A percentile compares a stretch with the other conserved stretches of the same genome.
phyloP scores from a whole-genome alignment of 768 basidiomycete genomes.

The Termitomyces sp. region DNA sequence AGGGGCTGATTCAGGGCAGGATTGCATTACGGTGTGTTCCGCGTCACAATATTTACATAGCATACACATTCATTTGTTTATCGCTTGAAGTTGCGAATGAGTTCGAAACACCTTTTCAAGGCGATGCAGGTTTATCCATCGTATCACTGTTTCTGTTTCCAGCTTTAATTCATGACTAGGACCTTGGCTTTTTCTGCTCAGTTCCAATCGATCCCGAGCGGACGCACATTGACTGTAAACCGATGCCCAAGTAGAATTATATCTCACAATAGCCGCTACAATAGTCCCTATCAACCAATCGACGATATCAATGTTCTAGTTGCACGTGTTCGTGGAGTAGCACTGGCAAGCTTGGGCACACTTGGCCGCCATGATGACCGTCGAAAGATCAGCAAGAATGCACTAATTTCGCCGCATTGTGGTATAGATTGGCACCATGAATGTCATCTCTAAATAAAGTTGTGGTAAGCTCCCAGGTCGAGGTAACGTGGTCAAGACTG shows the following conservation, averaged over 20 bases:
- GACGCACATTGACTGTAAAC: slow-evolving; percentile 67
- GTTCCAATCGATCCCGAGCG: slow-evolving; percentile 59
- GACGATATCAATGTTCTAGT: not conserved
- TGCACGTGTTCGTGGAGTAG: not conserved
- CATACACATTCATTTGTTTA: not conserved
- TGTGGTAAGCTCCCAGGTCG: not conserved
- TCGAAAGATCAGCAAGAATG: not conserved
- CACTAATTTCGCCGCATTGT: not conserved
- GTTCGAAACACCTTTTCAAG: slow-evolving; percentile 55
- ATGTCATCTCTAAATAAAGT: not conserved
- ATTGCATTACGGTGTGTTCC: slow-evolving; percentile 51
- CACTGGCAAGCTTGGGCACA: not conserved
- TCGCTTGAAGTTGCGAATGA: slow-evolving; percentile 47
- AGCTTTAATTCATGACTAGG: slow-evolving; percentile 26
- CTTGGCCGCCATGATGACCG: not conserved
- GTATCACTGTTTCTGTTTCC: not conserved
- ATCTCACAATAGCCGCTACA: not conserved
- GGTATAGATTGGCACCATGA: not conserved
- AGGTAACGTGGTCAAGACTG: not conserved
- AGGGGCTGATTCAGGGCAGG: slow-evolving; percentile 29
- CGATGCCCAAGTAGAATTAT: slow-evolving; percentile 36
- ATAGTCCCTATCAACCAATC: not conserved
- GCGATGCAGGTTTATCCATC: slow-evolving; percentile 63
- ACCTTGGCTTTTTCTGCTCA: slow-evolving; percentile 63
- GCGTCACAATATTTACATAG: not conserved